Conservation (phyloP, 139 green algal genomes). For the Volvox reticuliferus region DNA sequence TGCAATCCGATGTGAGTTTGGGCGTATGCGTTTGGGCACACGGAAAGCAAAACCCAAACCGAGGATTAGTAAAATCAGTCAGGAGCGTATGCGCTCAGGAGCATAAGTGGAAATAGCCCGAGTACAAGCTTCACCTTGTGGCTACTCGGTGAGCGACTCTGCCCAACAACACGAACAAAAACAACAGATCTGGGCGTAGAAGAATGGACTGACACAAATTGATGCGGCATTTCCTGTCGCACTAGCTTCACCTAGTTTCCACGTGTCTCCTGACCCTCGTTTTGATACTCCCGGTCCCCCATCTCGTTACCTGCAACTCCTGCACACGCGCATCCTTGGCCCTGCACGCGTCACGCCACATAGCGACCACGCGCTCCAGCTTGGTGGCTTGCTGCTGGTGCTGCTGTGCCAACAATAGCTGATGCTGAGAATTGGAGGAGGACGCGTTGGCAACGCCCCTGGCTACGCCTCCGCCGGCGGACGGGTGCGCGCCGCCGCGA, state of each 20-base stretch:
- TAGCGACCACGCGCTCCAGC: conserved; percentile 39
- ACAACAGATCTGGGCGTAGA: too few species aligned
- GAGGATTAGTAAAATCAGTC: too few species aligned
- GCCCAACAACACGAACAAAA: too few species aligned
- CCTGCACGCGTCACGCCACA: conserved; percentile 44
- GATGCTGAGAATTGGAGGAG: background rate
- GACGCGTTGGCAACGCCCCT: background rate
- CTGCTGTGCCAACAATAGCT: conserved; percentile 4
- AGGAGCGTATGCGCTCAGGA: too few species aligned
- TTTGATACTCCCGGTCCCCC: background rate
- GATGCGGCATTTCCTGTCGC: too few species aligned
- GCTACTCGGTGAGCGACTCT: too few species aligned
- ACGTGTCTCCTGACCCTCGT: background rate
- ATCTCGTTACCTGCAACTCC: conserved; percentile 28
- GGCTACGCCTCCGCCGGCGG: background rate
- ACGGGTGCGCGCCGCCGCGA: background rate
- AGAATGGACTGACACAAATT: too few species aligned
- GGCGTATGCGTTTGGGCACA: too few species aligned
- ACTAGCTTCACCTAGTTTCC: background rate
- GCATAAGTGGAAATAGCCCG: too few species aligned
- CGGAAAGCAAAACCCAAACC: too few species aligned
- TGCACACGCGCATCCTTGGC: conserved; percentile 35
- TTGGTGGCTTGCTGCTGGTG: conserved; percentile 17
- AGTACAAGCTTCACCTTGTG: too few species aligned
- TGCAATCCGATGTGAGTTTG: background rate